Evolutionary conservation across 2,329 filamentous ascomycete species (phyloP).

Genomic region (Epichloe brachyelytri): DNA sequence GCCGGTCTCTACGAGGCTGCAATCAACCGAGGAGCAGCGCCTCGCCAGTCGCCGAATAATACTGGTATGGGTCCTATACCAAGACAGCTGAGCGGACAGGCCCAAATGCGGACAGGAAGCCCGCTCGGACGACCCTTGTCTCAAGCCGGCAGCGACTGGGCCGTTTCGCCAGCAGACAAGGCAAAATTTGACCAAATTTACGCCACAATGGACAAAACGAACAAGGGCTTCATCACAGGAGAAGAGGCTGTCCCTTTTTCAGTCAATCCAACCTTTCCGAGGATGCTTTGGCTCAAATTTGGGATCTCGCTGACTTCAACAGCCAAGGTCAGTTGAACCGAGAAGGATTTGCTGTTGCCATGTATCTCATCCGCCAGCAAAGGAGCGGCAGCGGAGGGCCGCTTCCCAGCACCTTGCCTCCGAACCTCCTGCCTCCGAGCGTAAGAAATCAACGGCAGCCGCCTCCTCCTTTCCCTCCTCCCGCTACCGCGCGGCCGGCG

Average conservation of each 20-base stretch:
- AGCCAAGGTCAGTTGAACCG: constrained; percentile 73
- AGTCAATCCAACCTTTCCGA: constrained; percentile 84
- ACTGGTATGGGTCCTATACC: constrained; percentile 55
- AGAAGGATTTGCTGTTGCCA: constrained; percentile 93
- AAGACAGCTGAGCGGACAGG: constrained; percentile 65
- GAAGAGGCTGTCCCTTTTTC: constrained; percentile 93
- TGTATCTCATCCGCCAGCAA: constrained; percentile 92
- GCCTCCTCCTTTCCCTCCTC: constrained; percentile 20
- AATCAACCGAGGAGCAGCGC: constrained; percentile 44
- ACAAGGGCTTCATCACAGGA: constrained; percentile 75
- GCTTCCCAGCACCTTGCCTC: constrained; percentile 65
- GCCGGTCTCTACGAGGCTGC: constrained; percentile 85
- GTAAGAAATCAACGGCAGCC: constrained; percentile 47
- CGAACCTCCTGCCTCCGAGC: constrained; percentile 73
- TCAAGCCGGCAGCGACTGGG: constrained; percentile 52
- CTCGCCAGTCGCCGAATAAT: constrained; percentile 38
- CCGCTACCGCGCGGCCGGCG: constrained; percentile 37
- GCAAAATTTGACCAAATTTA: constrained; percentile 79
- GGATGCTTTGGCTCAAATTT: constrained; percentile 83
- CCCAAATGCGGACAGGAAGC: constrained; percentile 49
- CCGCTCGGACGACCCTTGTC: constrained; percentile 39
- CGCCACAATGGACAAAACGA: constrained; percentile 65
- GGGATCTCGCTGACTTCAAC: constrained; percentile 92
- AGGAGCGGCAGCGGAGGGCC: constrained; percentile 51
- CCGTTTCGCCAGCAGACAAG: constrained; percentile 74